A percentile compares a stretch with the other conserved stretches of the same genome.
phyloP scores from a whole-genome alignment of 179 eudicot genomes.

The Silene coronaria region DNA sequence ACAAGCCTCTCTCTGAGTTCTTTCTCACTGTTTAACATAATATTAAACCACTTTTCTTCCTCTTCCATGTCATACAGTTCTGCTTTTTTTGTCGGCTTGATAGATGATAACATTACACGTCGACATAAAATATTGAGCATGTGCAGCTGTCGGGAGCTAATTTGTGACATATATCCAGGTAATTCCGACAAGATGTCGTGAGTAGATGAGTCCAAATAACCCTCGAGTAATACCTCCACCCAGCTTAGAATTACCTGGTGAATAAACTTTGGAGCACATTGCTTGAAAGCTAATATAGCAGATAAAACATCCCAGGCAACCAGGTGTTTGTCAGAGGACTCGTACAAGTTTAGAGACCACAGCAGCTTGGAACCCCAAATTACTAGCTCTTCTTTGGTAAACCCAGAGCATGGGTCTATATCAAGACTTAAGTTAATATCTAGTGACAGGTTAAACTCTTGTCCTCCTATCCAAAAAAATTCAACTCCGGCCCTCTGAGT shows the following conservation, averaged over 20 bases:
- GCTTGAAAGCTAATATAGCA: constrained; percentile 65
- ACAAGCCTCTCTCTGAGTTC: constrained; percentile 79
- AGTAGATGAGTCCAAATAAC: constrained; percentile 28
- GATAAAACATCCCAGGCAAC: constrained; percentile 75
- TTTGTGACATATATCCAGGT: constrained; percentile 32
- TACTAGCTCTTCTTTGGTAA: constrained; percentile 46
- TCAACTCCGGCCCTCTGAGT: constrained; percentile 75
- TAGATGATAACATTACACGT: constrained; percentile 39
- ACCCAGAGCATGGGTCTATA: constrained; percentile 37
- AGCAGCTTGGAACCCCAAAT: constrained; percentile 58
- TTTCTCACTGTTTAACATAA: constrained; percentile 50
- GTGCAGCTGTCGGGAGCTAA: constrained; percentile 60
- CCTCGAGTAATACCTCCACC: constrained; percentile 35
- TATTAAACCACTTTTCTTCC: constrained; percentile 49
- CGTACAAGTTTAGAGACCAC: constrained; percentile 59
- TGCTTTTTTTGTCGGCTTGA: constrained; percentile 22
- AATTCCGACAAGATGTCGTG: constrained; percentile 28
- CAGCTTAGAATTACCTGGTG: constrained; percentile 45
- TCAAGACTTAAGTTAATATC: constrained; percentile 27
- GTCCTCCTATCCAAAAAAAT: constrained; percentile 95
- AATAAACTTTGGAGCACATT: constrained; percentile 38
- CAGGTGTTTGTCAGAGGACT: constrained; percentile 42
- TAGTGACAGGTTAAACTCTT: constrained; percentile 32
- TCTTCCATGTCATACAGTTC: constrained; percentile 31
- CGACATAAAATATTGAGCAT: constrained; percentile 62